These are phyloP conservation scores for Citrus hindsii DNA, from an alignment of 345 rosid genomes.

Conservation along the genomic window DNA sequence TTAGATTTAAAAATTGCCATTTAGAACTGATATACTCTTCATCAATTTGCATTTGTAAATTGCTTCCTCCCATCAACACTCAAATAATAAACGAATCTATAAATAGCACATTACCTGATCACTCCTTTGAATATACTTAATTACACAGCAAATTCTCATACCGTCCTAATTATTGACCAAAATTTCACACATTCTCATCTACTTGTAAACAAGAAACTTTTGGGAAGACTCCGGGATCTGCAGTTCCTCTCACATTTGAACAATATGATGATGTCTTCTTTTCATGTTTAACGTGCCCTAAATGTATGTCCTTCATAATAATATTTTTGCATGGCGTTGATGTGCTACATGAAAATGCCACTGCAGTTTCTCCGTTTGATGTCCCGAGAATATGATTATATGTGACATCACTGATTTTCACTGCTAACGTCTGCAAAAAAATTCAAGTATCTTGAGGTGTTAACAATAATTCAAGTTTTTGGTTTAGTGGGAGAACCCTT, in stretches of 20 bases:
- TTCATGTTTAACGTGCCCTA: neutral
- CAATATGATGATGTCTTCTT: constrained; percentile 23
- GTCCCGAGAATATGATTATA: constrained; percentile 33
- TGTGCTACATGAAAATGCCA: constrained; percentile 35
- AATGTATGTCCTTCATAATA: constrained; percentile 27
- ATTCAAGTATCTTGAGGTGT: neutral
- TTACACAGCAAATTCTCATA: neutral
- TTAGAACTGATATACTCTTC: too few species aligned
- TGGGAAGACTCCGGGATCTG: constrained; percentile 28
- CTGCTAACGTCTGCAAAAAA: constrained; percentile 34
- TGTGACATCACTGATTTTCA: constrained; percentile 27
- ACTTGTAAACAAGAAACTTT: constrained; percentile 26
- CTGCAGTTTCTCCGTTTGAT: constrained; percentile 18
- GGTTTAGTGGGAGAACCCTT: too few species aligned
- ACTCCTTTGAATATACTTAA: neutral
- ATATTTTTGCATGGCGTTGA: constrained; percentile 36
- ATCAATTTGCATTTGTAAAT: neutral
- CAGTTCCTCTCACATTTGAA: constrained; percentile 33
- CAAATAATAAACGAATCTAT: neutral
- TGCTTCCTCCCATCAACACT: neutral
- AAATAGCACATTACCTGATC: neutral
- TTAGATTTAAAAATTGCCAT: too few species aligned
- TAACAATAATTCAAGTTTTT: neutral
- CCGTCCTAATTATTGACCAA: neutral
- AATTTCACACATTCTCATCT: neutral